Evolutionary conservation across 2,329 filamentous ascomycete species (phyloP).

Genomic region (Sporothrix mexicana): DNA sequence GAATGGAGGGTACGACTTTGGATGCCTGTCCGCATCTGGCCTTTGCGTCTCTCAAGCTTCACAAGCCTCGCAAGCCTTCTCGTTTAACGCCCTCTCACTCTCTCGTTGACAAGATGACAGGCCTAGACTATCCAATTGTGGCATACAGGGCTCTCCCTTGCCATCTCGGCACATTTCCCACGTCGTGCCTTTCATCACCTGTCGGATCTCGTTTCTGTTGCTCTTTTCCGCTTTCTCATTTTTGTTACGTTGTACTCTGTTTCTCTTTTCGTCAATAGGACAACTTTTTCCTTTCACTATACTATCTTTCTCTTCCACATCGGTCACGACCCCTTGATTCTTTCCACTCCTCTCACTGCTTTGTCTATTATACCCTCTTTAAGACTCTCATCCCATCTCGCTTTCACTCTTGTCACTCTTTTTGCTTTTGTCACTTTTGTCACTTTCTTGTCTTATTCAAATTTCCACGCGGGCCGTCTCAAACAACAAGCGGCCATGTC

Average conservation of each 20-base stretch:
- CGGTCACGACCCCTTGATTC: background rate
- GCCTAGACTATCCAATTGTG: no score
- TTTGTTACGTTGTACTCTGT: no score
- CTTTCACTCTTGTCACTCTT: conserved; percentile 3
- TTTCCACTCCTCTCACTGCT: no score
- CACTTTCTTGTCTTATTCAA: conserved; percentile 4
- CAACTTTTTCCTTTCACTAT: background rate
- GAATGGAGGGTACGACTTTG: no score
- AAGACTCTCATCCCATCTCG: background rate
- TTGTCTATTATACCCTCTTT: conserved; percentile 5
- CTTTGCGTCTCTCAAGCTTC: background rate
- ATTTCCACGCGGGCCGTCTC: background rate
- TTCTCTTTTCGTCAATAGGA: conserved; percentile 18
- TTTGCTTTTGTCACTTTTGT: background rate
- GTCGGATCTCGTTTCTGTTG: background rate
- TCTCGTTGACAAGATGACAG: background rate
- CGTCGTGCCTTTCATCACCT: background rate
- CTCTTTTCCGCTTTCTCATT: no score
- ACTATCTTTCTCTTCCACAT: background rate
- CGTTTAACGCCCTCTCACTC: background rate
- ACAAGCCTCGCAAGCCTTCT: background rate
- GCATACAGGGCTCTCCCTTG: background rate
- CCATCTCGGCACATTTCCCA: background rate
- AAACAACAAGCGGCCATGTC: conserved; percentile 8
- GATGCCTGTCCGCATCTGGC: background rate